Evolutionary conservation across 345 rosid genomes (phyloP), one percentile per base, ranked within the genome.

Genomic region (Euphorbia lathyris): DNA sequence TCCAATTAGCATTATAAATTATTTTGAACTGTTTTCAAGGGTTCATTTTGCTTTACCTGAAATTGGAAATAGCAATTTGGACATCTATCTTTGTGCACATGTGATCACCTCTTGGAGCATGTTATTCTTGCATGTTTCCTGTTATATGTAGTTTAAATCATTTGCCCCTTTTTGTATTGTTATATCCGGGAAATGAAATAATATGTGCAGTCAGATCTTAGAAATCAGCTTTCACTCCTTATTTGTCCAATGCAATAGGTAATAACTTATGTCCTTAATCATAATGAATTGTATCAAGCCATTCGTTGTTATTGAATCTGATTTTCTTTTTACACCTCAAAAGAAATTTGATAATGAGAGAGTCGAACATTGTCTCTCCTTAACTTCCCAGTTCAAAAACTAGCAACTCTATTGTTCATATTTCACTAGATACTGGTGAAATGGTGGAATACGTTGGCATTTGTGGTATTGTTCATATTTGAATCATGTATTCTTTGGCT

Each of bases 211-310:
- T 79, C 97, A 64, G 87, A 90, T 56, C 82, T 84, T 65, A 86
- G 92, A 51, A 93, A 95, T 78, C 94, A 86, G 78, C 88, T 92
- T 78, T 87, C 99, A 57, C 90, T 87, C 70, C 89, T 92, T 55
- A 86, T 92, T 82, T 91, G 97, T 42, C 97, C 94, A 40, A 86
- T 95, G 99, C 94, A 90, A 66, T 96, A 88, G 97, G 99, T 92
- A 63, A 78, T 72, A n/a, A 53, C 45, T 68, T n/a, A n/a, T 58
- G 62, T 26, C 8, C 50, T 34, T 20, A 26, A n/a, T n/a, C n/a
- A n/a, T n/a, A n/a, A n/a, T n/a, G n/a, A n/a, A n/a, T n/a, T n/a
- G n/a, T n/a, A n/a, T n/a, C n/a, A n/a, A n/a, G n/a, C n/a, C n/a
- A n/a, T n/a, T n/a, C n/a, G n/a, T n/a, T n/a, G n/a, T n/a, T n/a